Percentiles rank a stretch among this genome's conserved stretches.
Conservation (phyloP, 176 grass and related monocot species). For the Alopecurus myosuroides region DNA sequence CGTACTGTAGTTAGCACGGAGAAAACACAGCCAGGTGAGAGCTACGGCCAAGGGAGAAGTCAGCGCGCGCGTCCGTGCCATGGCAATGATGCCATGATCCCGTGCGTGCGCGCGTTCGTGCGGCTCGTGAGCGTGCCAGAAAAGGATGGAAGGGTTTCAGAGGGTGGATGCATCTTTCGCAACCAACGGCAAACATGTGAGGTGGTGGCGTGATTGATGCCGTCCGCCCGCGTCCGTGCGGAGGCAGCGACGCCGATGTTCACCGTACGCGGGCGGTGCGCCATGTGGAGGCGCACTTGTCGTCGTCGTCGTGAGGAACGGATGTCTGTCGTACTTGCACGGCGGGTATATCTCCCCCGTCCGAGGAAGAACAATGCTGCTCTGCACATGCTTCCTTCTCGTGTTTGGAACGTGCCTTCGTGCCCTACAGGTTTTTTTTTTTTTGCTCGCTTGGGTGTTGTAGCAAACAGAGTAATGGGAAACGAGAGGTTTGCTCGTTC, state of each 20-base stretch:
- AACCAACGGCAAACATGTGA: not conserved
- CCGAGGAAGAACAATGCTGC: not conserved
- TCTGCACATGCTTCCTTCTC: not conserved
- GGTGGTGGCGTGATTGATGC: not conserved
- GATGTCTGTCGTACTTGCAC: not conserved
- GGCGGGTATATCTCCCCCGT: not conserved
- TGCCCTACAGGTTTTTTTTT: too few species aligned
- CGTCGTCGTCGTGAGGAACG: not conserved
- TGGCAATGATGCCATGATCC: not conserved
- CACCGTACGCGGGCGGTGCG: not conserved
- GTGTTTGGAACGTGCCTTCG: not conserved
- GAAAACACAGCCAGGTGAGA: not conserved
- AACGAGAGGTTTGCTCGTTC: too few species aligned
- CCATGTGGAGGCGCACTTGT: not conserved
- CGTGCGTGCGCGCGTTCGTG: not conserved
- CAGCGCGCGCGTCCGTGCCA: not conserved
- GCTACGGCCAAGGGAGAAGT: not conserved
- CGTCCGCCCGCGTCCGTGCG: not conserved
- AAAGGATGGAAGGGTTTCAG: not conserved
- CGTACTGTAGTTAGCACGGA: not conserved
- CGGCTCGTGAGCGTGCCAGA: conserved; percentile 10
- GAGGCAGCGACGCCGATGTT: not conserved
- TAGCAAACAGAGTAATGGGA: too few species aligned
- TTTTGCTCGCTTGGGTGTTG: too few species aligned
- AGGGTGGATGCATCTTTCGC: too few species aligned